Conservation (phyloP, 306 rosid species). For the Ormosia emarginata region DNA sequence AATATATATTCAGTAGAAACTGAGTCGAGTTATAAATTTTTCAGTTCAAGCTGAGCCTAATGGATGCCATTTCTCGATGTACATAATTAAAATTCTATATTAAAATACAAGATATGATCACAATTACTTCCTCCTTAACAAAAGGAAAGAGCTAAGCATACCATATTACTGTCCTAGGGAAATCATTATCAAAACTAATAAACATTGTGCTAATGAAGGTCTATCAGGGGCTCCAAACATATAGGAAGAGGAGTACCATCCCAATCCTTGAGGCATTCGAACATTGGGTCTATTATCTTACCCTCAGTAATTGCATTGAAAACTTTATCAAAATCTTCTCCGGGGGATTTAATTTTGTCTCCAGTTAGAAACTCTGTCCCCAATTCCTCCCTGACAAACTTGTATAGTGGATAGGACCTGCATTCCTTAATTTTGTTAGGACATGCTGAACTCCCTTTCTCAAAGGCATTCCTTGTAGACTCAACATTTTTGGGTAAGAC, state of each 20-base stretch:
- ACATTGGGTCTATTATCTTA: constrained; percentile 24
- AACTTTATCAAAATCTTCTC: constrained; percentile 35
- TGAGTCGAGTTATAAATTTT: too few species aligned
- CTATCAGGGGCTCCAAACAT: not conserved
- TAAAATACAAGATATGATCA: not conserved
- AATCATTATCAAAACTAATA: not conserved
- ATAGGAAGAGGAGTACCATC: constrained; percentile 18
- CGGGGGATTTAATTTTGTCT: constrained; percentile 25
- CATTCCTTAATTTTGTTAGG: constrained; percentile 34
- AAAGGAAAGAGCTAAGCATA: not conserved
- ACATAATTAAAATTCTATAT: not conserved
- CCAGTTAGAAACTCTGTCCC: constrained; percentile 17
- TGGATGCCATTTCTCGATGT: not conserved
- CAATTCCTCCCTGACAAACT: constrained; percentile 27
- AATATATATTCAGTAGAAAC: too few species aligned
- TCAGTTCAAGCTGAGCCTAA: not conserved
- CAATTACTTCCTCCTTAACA: not conserved
- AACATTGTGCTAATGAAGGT: not conserved
- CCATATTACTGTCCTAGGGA: not conserved
- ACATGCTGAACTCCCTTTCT: constrained; percentile 27
- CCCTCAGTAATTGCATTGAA: constrained; percentile 25
- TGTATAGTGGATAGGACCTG: constrained; percentile 28
- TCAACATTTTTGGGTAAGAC: constrained; percentile 38
- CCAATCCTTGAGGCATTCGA: constrained; percentile 28
- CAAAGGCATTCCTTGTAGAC: constrained; percentile 26